phyloP scores from a whole-genome alignment of 768 basidiomycete genomes.

The Xerocomellus chrysenteron region DNA sequence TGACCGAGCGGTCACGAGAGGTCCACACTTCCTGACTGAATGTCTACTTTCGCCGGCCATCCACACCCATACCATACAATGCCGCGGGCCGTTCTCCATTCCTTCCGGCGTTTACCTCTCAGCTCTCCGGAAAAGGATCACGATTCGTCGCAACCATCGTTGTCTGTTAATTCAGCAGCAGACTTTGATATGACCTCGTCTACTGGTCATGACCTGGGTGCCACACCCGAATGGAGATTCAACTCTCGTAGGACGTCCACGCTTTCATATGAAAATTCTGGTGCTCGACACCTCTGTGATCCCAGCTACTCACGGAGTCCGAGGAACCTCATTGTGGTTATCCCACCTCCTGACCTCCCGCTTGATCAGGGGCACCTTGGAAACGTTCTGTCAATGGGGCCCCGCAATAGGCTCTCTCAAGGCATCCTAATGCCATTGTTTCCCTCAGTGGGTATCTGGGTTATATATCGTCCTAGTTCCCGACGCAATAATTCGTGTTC shows the following conservation, averaged over 20 bases:
- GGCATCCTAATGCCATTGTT: slow-evolving; percentile 75
- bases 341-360: slow-evolving; percentile 59
- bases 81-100: slow-evolving; percentile 26
- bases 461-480: background rate
- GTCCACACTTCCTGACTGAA: no score
- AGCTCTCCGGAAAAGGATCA: slow-evolving; percentile 29
- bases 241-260: slow-evolving; percentile 48
- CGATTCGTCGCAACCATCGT: background rate
- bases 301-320: slow-evolving; percentile 37
- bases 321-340: slow-evolving; percentile 62
- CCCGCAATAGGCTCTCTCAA: slow-evolving; percentile 58
- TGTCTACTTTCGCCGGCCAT: no score
- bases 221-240: slow-evolving; percentile 11
- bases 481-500: background rate
- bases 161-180: background rate
- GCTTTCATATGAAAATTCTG: slow-evolving; percentile 54
- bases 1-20: background rate
- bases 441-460: slow-evolving; percentile 52
- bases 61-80: background rate
- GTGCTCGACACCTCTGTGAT: slow-evolving; percentile 44
- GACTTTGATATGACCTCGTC: slow-evolving; percentile 16
- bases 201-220: background rate
- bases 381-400: slow-evolving; percentile 56
- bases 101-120: slow-evolving; percentile 29
- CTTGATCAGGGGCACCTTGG: slow-evolving; percentile 61